Percentiles rank a stretch among this genome's conserved stretches.
phyloP scores from a whole-genome alignment of 192 early-diverging fungal genomes.

The Rhizophagus sp. region DNA sequence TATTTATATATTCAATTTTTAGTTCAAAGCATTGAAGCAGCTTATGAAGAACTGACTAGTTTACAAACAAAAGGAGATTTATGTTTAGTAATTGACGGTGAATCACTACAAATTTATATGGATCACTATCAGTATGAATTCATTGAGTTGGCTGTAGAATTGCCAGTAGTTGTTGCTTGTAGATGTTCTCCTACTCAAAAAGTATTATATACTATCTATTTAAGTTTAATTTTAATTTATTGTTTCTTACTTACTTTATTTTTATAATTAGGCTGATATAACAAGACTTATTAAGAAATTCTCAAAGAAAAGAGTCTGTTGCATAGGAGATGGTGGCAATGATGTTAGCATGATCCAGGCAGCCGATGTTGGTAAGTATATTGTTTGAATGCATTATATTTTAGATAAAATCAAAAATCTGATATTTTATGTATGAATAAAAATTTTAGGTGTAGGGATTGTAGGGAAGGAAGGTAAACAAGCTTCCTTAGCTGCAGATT shows the following conservation, averaged over 20 bases:
- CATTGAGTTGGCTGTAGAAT: conserved; percentile 68
- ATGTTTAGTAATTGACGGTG: conserved; percentile 90
- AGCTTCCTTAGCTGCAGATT: conserved; percentile 92
- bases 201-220: conserved; percentile 26
- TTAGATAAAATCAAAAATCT: background rate
- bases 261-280: conserved; percentile 66
- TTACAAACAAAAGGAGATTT: conserved; percentile 71
- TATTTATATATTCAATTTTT: background rate
- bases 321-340: conserved; percentile 96
- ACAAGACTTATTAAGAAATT: conserved; percentile 75
- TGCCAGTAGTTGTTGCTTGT: conserved; percentile 92
- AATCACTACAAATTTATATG: conserved; percentile 79
- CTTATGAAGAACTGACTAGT: conserved; percentile 71
- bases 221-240: background rate
- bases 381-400: background rate
- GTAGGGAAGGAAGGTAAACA: conserved; percentile 96
- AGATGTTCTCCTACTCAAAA: conserved; percentile 98
- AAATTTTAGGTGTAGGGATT: conserved; percentile 81
- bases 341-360: conserved; percentile 98
- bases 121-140: conserved; percentile 78
- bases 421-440: background rate
- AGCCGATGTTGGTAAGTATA: conserved; percentile 72
- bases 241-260: background rate
- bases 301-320: conserved; percentile 76
- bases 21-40: conserved; percentile 52